Conservation (phyloP, 441 rosid genomes). For the Pelargonium myrrhifolium region DNA sequence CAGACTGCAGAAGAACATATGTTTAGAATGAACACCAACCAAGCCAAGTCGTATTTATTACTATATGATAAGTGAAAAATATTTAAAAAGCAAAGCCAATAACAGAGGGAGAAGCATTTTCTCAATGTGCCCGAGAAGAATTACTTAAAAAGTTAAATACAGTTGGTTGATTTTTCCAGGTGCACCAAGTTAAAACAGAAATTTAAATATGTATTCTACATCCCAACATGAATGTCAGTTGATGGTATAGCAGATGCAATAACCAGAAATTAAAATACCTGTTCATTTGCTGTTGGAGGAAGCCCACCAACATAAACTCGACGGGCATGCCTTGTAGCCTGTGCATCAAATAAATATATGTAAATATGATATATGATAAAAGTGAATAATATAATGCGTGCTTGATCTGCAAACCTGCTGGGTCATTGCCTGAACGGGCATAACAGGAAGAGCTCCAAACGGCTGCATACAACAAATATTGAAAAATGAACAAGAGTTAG, state of each 20-base stretch:
- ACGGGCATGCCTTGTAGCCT: slow-evolving; percentile 34
- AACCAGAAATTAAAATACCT: slow-evolving; percentile 16
- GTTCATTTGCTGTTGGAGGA: slow-evolving; percentile 32
- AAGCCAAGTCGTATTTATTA: background rate
- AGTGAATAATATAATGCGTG: background rate
- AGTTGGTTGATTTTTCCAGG: too few species aligned
- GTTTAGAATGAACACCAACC: background rate
- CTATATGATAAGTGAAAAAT: too few species aligned
- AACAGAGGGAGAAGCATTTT: too few species aligned
- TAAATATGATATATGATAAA: background rate
- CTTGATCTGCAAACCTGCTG: slow-evolving; percentile 21
- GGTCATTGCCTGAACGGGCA: slow-evolving; percentile 33
- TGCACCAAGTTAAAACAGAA: too few species aligned
- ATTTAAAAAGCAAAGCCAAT: too few species aligned
- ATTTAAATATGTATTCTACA: too few species aligned
- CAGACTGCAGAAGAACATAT: slow-evolving; percentile 18
- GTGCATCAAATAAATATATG: slow-evolving; percentile 7
- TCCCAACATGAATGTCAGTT: too few species aligned
- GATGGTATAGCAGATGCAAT: background rate
- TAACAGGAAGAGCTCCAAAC: slow-evolving; percentile 29
- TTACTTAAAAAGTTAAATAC: too few species aligned
- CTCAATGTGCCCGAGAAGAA: too few species aligned
- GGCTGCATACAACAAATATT: slow-evolving; percentile 9
- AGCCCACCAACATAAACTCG: slow-evolving; percentile 35
- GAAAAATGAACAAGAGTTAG: background rate